A percentile compares a stretch with the other conserved stretches of the same genome.
phyloP scores from a whole-genome alignment of 1,284 basidiomycete species.

The Microbotryum intermedium region DNA sequence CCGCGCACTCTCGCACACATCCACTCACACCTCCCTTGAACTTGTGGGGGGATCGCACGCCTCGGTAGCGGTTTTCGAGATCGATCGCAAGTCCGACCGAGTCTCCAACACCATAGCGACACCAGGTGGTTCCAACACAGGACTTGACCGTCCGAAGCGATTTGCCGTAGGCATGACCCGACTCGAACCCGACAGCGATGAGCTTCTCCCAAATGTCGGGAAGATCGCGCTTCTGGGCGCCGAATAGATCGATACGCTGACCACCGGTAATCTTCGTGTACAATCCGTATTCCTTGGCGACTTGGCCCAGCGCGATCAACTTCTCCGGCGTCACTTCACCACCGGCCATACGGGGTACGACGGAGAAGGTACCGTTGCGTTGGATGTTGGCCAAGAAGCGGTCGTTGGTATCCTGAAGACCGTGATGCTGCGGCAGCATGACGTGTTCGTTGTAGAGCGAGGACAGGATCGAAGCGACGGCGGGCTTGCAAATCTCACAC shows the following conservation, averaged over 20 bases:
- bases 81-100: constrained; percentile 63
- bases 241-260: constrained; percentile 64
- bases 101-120: constrained; percentile 65
- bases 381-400: constrained; percentile 66
- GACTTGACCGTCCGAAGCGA: constrained; percentile 53
- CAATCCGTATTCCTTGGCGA: constrained; percentile 60
- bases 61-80: constrained; percentile 65
- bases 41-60: constrained; percentile 61
- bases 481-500: constrained; percentile 66
- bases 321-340: constrained; percentile 62
- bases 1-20: constrained; percentile 64
- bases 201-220: constrained; percentile 66
- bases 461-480: constrained; percentile 58
- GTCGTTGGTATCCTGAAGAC: constrained; percentile 56
- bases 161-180: constrained; percentile 66
- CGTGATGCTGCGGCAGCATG: constrained; percentile 52
- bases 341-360: constrained; percentile 60
- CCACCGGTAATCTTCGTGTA: constrained; percentile 59
- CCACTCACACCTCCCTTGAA: constrained; percentile 68
- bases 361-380: constrained; percentile 63
- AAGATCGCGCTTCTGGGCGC: constrained; percentile 63
- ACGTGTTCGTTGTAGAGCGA: constrained; percentile 62
- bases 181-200: constrained; percentile 54
- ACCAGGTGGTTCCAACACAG: constrained; percentile 56
- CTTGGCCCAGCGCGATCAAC: constrained; percentile 58